These are phyloP conservation scores for Epichloe brachyelytri DNA, from an alignment of 2,329 filamentous ascomycete species.

Conservation along the genomic window DNA sequence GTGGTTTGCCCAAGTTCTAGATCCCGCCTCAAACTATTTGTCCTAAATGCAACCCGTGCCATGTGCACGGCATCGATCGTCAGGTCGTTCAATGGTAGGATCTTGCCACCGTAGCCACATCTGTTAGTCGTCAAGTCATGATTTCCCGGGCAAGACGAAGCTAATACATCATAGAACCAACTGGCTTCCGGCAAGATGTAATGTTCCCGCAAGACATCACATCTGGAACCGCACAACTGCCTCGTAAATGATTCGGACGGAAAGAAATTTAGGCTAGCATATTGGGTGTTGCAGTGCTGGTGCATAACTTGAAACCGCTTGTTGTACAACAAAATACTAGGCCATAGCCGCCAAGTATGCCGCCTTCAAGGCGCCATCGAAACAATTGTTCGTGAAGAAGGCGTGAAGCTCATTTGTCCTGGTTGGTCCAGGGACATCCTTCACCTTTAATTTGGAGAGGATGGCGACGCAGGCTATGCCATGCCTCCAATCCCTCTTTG, in stretches of 20 bases:
- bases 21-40: not conserved
- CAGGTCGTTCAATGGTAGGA: not conserved
- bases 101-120: not conserved
- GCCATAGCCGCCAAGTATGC: not conserved
- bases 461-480: not conserved
- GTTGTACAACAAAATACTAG: conserved; percentile 1
- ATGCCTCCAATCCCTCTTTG: not conserved
- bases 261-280: not conserved
- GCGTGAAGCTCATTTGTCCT: not conserved
- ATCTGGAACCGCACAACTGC: not conserved
- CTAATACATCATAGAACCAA: conserved; percentile 23
- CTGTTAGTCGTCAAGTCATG: not conserved
- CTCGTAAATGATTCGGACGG: not conserved
- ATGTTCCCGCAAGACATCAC: not conserved
- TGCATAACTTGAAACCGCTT: conserved; percentile 6
- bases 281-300: not conserved
- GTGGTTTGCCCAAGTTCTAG: not conserved
- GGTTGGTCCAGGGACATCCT: not conserved
- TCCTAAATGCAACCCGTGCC: not conserved
- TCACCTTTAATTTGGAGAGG: not conserved
- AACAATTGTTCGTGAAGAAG: not conserved
- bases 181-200: not conserved
- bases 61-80: not conserved
- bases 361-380: not conserved
- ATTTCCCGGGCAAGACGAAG: conserved; percentile 24